phyloP scores from a whole-genome alignment of 2,329 filamentous ascomycete genomes.

The Bipolaris oryzae region DNA sequence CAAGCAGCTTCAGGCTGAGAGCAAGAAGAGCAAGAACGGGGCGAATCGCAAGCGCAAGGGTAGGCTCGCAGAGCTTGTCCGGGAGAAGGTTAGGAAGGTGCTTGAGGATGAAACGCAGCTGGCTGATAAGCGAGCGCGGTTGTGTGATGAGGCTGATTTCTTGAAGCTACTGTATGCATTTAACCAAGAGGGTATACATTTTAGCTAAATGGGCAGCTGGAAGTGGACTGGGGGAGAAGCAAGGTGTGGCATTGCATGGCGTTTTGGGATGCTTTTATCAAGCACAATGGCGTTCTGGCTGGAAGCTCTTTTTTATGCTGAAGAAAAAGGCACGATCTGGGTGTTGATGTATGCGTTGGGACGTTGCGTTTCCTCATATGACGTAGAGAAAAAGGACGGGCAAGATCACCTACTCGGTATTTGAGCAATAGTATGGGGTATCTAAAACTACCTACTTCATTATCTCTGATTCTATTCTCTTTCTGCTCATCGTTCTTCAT shows the following conservation, averaged over 20 bases:
- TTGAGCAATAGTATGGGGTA: conserved; percentile 11
- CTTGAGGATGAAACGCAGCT: conserved; percentile 80
- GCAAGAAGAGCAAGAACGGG: conserved; percentile 49
- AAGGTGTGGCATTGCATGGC: conserved; percentile 7
- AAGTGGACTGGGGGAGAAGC: not conserved
- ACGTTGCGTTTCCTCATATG: not conserved
- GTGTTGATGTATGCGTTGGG: not conserved
- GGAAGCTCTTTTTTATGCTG: not conserved
- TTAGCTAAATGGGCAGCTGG: conserved; percentile 60
- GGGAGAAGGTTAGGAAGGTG: conserved; percentile 83
- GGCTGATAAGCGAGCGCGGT: conserved; percentile 78
- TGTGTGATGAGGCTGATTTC: conserved; percentile 94
- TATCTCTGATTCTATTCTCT: not conserved
- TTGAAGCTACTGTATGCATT: conserved; percentile 81
- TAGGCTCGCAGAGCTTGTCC: conserved; percentile 79
- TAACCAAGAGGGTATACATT: conserved; percentile 92
- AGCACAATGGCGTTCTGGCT: not conserved
- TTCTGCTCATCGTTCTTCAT: not conserved
- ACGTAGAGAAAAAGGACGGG: not conserved
- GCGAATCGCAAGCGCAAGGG: conserved; percentile 74
- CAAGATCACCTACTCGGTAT: conserved; percentile 12
- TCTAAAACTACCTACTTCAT: conserved; percentile 2
- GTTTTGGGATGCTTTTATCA: conserved; percentile 2
- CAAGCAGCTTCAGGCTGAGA: conserved; percentile 64
- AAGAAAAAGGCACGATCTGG: not conserved